Evolutionary conservation across 257 asterid genomes (phyloP).

Genomic region (Capsicum rhomboideum): DNA sequence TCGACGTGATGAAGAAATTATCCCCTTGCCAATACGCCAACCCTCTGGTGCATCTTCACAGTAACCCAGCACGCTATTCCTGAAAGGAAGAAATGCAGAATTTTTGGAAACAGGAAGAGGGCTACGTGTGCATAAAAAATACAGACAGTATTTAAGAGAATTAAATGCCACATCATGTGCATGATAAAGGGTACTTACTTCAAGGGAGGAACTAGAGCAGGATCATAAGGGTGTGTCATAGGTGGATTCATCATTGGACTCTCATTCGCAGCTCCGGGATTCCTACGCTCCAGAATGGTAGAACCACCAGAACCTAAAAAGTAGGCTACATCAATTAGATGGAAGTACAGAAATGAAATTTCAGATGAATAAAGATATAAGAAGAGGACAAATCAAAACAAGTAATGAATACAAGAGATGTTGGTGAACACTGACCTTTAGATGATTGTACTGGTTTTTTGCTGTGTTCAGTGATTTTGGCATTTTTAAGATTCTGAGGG

Average conservation of each 20-base stretch:
- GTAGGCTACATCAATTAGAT: neutral
- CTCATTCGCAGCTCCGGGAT: slow-evolving; percentile 10
- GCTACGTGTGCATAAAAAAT: no score
- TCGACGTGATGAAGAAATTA: no score
- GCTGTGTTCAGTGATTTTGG: neutral
- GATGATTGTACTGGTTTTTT: neutral
- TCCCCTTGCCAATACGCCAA: no score
- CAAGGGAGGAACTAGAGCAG: slow-evolving; percentile 43
- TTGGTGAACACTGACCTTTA: neutral
- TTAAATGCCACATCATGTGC: no score
- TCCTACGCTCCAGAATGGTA: slow-evolving; percentile 5
- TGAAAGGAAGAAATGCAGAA: no score
- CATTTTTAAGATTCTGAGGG: slow-evolving; percentile 11
- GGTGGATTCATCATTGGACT: slow-evolving; percentile 5
- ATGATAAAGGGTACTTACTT: slow-evolving; percentile 28
- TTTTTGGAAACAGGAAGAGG: no score
- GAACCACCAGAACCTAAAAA: slow-evolving; percentile 25
- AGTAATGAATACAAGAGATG: neutral
- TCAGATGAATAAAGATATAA: neutral
- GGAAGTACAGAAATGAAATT: neutral
- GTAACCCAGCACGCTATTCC: no score
- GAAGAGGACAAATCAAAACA: neutral
- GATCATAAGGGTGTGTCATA: slow-evolving; percentile 7
- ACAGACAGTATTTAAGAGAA: no score
- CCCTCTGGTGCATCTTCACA: no score